These are phyloP conservation scores for Colletotrichum sp. DNA, from an alignment of 2,329 filamentous ascomycete species.

Conservation along the genomic window DNA sequence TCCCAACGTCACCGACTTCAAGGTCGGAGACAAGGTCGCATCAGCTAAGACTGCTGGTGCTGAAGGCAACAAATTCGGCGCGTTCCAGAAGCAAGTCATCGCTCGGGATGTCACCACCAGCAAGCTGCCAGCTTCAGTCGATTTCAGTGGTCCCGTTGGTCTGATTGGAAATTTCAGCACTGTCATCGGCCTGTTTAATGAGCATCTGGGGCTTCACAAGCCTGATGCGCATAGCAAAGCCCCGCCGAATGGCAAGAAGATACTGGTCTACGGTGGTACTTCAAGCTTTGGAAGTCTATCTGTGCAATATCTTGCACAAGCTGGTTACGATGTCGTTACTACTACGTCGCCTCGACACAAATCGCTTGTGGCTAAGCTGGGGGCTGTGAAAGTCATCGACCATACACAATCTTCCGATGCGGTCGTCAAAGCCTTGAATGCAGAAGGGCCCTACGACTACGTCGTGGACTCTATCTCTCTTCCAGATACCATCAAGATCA, in stretches of 20 bases:
- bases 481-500: slow-evolving; percentile 23
- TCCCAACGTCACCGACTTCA: slow-evolving; percentile 24
- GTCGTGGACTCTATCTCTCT: slow-evolving; percentile 34
- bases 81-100: slow-evolving; percentile 13
- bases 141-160: slow-evolving; percentile 26
- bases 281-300: slow-evolving; percentile 49
- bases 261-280: slow-evolving; percentile 52
- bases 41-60: not conserved
- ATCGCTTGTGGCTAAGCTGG: slow-evolving; percentile 45
- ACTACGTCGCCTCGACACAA: slow-evolving; percentile 47
- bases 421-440: slow-evolving; percentile 25
- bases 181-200: slow-evolving; percentile 28
- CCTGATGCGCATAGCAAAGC: slow-evolving; percentile 22
- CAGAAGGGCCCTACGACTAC: slow-evolving; percentile 29
- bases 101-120: slow-evolving; percentile 26
- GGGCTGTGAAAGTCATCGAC: slow-evolving; percentile 49
- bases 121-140: slow-evolving; percentile 29
- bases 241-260: slow-evolving; percentile 25
- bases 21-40: slow-evolving; percentile 28
- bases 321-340: slow-evolving; percentile 49
- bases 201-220: slow-evolving; percentile 27
- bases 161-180: slow-evolving; percentile 27
- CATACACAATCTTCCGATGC: slow-evolving; percentile 35
- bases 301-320: slow-evolving; percentile 47
- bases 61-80: slow-evolving; percentile 2